phyloP scores from a whole-genome alignment of 345 rosid genomes.

The Hevea brasiliensis region DNA sequence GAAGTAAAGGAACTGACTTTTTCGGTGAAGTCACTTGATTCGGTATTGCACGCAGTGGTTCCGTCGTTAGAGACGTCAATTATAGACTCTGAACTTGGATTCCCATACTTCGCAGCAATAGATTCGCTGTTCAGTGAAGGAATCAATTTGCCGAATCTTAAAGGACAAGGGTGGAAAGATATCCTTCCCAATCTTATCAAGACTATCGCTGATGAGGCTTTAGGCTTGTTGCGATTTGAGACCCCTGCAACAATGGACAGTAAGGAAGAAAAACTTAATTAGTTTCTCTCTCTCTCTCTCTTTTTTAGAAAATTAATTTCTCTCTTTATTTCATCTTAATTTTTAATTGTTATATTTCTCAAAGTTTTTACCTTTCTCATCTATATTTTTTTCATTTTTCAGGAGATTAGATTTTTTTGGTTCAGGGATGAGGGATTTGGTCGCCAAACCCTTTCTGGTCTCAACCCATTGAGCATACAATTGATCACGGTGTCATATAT shows the following conservation, averaged over 20 bases:
- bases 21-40: constrained; percentile 57
- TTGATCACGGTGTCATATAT: constrained; percentile 64
- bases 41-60: constrained; percentile 60
- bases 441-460: constrained; percentile 76
- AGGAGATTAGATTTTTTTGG: constrained; percentile 84
- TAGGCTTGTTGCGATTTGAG: constrained; percentile 55
- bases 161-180: constrained; percentile 35
- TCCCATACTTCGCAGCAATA: constrained; percentile 64
- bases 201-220: constrained; percentile 33
- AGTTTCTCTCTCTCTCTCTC: not conserved
- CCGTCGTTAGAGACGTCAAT: constrained; percentile 50
- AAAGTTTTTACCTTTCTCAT: too few relatives aligned
- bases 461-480: constrained; percentile 56
- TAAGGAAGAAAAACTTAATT: constrained; percentile 18
- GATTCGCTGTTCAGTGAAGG: constrained; percentile 70
- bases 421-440: constrained; percentile 72
- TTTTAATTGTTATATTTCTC: too few relatives aligned
- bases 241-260: constrained; percentile 52
- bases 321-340: not conserved
- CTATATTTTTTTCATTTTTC: constrained; percentile 16
- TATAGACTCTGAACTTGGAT: constrained; percentile 44
- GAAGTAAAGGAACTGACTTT: constrained; percentile 48
- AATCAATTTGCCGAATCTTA: constrained; percentile 31
- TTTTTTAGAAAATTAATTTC: not conserved
- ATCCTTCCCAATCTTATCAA: constrained; percentile 61